phyloP scores from a whole-genome alignment of 352 stramenopile species.

The Globisporangium orthogonon region DNA sequence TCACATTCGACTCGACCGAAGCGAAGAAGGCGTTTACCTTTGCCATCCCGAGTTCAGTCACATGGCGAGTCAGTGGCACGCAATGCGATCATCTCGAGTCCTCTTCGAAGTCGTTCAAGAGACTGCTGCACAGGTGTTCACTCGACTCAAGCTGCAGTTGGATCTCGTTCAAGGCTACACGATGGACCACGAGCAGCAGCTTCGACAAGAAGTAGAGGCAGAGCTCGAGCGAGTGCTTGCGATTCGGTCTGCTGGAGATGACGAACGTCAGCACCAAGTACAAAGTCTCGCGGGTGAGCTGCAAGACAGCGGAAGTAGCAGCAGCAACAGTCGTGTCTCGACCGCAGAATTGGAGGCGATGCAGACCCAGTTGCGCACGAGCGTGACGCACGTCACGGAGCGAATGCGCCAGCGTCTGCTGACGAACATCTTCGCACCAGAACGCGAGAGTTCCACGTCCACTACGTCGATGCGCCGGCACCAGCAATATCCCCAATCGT shows the following conservation, averaged over 20 bases:
- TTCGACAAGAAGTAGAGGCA: conserved; percentile 4
- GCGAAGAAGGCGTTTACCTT: not conserved
- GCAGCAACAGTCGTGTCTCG: conserved; percentile 3
- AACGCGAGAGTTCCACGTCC: not conserved
- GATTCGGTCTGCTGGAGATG: conserved; percentile 18
- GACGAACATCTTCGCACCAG: not conserved
- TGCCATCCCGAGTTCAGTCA: not conserved
- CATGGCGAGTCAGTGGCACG: not conserved
- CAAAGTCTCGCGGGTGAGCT: conserved; percentile 18
- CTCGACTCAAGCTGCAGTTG: too few relatives aligned
- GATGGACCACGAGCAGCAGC: conserved; percentile 4
- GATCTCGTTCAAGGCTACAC: not conserved
- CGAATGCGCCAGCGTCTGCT: conserved; percentile 4
- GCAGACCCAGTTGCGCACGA: conserved; percentile 15
- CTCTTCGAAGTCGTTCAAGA: conserved; percentile 21
- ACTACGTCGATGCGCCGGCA: not conserved
- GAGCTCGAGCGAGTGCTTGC: conserved; percentile 21
- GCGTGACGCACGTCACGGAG: conserved; percentile 1
- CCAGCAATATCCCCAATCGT: not conserved
- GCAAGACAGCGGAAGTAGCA: conserved; percentile 1
- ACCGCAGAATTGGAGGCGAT: conserved; percentile 15
- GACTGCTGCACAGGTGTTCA: conserved; percentile 13
- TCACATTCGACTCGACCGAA: not conserved
- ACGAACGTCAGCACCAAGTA: conserved; percentile 15
- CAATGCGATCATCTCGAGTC: not conserved